Evolutionary conservation across 257 asterid species (phyloP).

Genomic region (Buddleja alternifolia): DNA sequence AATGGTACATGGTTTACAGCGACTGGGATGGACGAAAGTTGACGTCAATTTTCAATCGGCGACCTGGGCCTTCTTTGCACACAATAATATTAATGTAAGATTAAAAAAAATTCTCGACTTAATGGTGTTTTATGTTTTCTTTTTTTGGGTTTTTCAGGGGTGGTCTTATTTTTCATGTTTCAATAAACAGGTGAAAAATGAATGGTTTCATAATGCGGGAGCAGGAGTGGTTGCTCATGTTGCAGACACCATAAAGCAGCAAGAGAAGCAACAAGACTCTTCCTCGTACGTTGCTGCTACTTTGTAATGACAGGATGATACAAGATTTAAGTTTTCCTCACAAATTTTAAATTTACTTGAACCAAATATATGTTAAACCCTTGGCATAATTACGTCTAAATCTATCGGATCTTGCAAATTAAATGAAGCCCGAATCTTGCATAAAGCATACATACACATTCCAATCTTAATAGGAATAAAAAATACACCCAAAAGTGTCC

Average conservation of each 20-base stretch:
- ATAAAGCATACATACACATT: neutral
- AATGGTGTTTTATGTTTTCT: neutral
- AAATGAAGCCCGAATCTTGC: too few relatives aligned
- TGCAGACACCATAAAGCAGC: constrained; percentile 74
- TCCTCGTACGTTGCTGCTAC: constrained; percentile 40
- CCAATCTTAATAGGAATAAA: too few relatives aligned
- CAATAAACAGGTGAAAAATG: constrained; percentile 75
- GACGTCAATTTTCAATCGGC: constrained; percentile 90
- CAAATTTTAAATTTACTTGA: neutral
- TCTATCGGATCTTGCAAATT: neutral
- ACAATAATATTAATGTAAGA: constrained; percentile 78
- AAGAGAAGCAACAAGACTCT: constrained; percentile 52
- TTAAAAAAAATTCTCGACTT: too few relatives aligned
- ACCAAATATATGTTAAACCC: too few relatives aligned
- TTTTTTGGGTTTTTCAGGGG: neutral
- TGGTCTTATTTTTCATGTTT: constrained; percentile 18
- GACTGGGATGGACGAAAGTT: constrained; percentile 79
- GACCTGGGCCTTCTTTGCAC: constrained; percentile 88
- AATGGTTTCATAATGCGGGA: constrained; percentile 80
- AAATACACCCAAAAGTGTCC: neutral
- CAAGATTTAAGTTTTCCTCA: neutral
- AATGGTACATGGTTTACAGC: constrained; percentile 82
- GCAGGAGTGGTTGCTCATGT: constrained; percentile 85
- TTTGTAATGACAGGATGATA: constrained; percentile 25
- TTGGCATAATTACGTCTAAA: too few relatives aligned